phyloP scores from a whole-genome alignment of 2,329 filamentous ascomycete genomes.

The Xylariaceae sp. region DNA sequence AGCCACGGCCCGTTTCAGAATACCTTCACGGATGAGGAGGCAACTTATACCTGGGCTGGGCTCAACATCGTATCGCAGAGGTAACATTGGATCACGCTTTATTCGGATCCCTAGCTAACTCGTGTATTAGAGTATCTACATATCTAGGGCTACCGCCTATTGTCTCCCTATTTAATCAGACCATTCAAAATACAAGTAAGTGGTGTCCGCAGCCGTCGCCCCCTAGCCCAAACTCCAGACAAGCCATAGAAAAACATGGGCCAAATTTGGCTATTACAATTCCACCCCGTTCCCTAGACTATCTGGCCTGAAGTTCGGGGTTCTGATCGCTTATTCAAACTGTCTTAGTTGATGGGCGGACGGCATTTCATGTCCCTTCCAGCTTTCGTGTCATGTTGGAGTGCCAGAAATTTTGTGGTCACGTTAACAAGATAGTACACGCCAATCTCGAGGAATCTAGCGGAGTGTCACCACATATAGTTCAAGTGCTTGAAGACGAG shows the following conservation, averaged over 20 bases:
- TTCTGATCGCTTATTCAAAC: background rate
- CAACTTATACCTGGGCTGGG: conserved; percentile 50
- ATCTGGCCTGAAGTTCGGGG: background rate
- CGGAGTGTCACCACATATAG: conserved; percentile 44
- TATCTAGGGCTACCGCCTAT: conserved; percentile 46
- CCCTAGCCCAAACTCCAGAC: background rate
- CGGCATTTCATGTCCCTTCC: conserved; percentile 39
- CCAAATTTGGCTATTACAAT: no score
- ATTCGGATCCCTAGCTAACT: conserved; percentile 23
- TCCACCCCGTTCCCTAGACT: background rate
- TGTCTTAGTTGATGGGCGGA: conserved; percentile 36
- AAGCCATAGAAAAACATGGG: background rate
- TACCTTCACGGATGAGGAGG: conserved; percentile 48
- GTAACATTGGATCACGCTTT: conserved; percentile 27
- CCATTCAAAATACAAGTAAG: conserved; percentile 41
- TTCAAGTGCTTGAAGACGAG: conserved; percentile 50
- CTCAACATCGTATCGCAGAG: conserved; percentile 51
- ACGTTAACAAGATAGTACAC: conserved; percentile 45
- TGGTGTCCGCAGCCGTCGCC: background rate
- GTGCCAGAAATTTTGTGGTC: conserved; percentile 48
- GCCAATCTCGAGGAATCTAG: conserved; percentile 45
- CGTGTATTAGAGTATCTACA: conserved; percentile 39
- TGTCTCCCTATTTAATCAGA: conserved; percentile 44
- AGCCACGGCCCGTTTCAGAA: conserved; percentile 42
- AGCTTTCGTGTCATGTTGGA: conserved; percentile 47